Conservation (phyloP, 225 moss, liverwort and hornwort species). For the Climacium dendroides region DNA sequence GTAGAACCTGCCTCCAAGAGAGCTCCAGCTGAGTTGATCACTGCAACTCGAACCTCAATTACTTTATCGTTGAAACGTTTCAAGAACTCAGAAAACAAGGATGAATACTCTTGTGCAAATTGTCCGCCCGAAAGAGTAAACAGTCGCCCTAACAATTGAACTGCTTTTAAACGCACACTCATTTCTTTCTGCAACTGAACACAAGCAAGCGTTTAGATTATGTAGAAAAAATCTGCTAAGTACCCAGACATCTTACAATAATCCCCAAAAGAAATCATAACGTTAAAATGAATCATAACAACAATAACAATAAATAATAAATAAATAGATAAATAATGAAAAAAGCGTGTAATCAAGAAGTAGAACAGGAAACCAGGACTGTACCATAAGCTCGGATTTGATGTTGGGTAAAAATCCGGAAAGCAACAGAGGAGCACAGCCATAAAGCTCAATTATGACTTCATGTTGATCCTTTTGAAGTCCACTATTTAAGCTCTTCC, state of each 20-base stretch:
- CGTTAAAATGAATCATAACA: not conserved
- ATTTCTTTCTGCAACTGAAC: slow-evolving; percentile 64
- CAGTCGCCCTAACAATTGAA: slow-evolving; percentile 65
- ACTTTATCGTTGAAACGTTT: slow-evolving; percentile 70
- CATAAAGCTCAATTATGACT: slow-evolving; percentile 72
- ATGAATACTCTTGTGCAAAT: slow-evolving; percentile 73
- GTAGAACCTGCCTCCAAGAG: slow-evolving; percentile 50
- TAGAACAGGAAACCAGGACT: not conserved
- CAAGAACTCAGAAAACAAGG: slow-evolving; percentile 69
- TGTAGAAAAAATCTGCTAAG: not conserved
- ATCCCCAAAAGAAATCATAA: not conserved
- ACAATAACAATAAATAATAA: not conserved
- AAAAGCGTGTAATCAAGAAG: not conserved
- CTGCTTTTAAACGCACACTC: slow-evolving; percentile 78
- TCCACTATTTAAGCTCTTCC: slow-evolving; percentile 47
- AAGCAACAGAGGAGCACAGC: slow-evolving; percentile 74
- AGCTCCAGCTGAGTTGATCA: slow-evolving; percentile 64
- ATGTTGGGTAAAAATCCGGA: slow-evolving; percentile 70
- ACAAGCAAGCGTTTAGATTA: not conserved
- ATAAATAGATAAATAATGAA: not conserved
- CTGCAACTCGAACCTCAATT: slow-evolving; percentile 74
- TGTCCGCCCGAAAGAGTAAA: slow-evolving; percentile 74
- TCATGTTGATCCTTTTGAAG: slow-evolving; percentile 76
- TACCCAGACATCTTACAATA: not conserved
- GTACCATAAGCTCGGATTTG: slow-evolving; percentile 78